phyloP scores from a whole-genome alignment of 2,329 filamentous ascomycete genomes.

The Colletotrichum orchidophilum region DNA sequence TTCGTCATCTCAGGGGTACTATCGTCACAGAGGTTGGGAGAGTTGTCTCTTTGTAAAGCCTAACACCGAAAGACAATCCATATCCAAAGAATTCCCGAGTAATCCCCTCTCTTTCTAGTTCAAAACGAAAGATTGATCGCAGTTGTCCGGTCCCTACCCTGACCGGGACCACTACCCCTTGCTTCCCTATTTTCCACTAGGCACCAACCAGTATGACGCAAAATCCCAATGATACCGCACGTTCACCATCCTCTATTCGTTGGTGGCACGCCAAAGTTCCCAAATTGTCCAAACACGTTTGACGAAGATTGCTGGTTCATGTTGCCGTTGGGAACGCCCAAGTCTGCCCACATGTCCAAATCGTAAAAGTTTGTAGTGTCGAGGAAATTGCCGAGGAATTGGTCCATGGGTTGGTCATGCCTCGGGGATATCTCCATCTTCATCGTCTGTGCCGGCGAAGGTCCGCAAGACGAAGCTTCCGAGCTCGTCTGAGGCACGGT shows the following conservation, averaged over 20 bases:
- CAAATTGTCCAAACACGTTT: conserved; percentile 32
- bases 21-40: conserved; percentile 30
- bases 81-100: neutral
- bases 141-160: neutral
- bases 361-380: conserved; percentile 52
- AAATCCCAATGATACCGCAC: neutral
- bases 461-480: conserved; percentile 41
- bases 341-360: conserved; percentile 55
- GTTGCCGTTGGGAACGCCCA: conserved; percentile 26
- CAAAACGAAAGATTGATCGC: neutral
- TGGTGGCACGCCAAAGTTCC: conserved; percentile 32
- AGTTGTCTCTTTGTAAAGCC: conserved; percentile 23
- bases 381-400: conserved; percentile 54
- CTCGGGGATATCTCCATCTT: conserved; percentile 36
- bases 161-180: neutral
- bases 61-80: conserved; percentile 3
- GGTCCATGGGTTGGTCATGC: conserved; percentile 47
- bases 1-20: conserved; percentile 30
- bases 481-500: conserved; percentile 51
- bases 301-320: conserved; percentile 27
- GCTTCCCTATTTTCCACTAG: neutral
- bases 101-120: neutral
- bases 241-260: conserved; percentile 30
- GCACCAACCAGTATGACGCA: neutral
- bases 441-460: conserved; percentile 40